Evolutionary conservation across 164 flowering plant species (phyloP).

Genomic region (Echeveria elegans): DNA sequence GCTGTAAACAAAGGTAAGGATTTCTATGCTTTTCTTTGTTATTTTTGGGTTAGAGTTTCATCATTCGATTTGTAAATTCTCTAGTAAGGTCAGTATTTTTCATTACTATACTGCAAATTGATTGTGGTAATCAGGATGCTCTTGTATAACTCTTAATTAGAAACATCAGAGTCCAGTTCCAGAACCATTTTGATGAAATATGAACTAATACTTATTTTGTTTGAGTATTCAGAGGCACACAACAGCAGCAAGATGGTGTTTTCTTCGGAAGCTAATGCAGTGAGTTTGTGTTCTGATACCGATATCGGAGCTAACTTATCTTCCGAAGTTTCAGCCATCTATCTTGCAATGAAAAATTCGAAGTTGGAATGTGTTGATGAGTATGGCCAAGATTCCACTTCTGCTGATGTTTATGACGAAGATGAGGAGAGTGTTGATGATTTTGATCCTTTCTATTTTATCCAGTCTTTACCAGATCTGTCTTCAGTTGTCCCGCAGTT

Average conservation of each 20-base stretch:
- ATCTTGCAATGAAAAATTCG: slow-evolving; percentile 78
- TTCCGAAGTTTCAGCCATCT: too few relatives aligned
- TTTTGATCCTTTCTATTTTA: slow-evolving; percentile 91
- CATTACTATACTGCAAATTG: background rate
- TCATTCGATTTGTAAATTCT: background rate
- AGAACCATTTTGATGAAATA: slow-evolving; percentile 6
- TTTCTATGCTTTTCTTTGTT: background rate
- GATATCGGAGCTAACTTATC: slow-evolving; percentile 38
- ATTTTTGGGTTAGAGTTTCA: too few relatives aligned
- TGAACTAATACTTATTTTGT: slow-evolving; percentile 18
- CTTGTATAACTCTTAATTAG: background rate
- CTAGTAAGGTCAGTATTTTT: background rate
- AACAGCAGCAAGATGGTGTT: slow-evolving; percentile 15
- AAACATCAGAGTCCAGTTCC: slow-evolving; percentile 7
- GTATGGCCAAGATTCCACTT: slow-evolving; percentile 45
- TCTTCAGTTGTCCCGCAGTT: slow-evolving; percentile 80
- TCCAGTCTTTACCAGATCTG: slow-evolving; percentile 76
- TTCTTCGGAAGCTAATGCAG: slow-evolving; percentile 15
- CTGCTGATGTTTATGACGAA: slow-evolving; percentile 42
- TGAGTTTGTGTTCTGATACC: slow-evolving; percentile 18
- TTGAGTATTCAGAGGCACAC: slow-evolving; percentile 12
- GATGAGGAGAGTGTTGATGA: slow-evolving; percentile 79
- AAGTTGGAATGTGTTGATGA: slow-evolving; percentile 82
- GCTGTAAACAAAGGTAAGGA: slow-evolving; percentile 33
- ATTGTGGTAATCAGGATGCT: background rate